phyloP scores from a whole-genome alignment of 1,284 basidiomycete genomes.

The Trametes sp. region DNA sequence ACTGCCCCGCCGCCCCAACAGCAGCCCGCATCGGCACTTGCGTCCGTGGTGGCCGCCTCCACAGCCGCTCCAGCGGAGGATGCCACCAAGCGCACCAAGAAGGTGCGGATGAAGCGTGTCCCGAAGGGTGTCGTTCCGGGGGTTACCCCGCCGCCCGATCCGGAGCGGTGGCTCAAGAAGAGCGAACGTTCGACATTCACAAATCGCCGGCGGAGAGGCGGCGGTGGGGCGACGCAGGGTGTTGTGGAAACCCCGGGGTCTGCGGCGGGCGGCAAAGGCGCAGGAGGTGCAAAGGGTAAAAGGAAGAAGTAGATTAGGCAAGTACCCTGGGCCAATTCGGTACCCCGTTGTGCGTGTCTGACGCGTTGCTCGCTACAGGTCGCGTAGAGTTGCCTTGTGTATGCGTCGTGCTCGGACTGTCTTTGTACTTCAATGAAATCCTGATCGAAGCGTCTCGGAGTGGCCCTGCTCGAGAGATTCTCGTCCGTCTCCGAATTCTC shows the following conservation, averaged over 20 bases:
- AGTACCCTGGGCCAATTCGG: constrained; percentile 15
- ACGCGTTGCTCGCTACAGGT: constrained; percentile 9
- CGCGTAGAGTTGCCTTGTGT: constrained; percentile 25
- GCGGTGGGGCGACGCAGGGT: constrained; percentile 74
- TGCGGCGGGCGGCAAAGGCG: constrained; percentile 41
- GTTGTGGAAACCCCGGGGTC: constrained; percentile 47
- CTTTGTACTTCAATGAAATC: constrained; percentile 15
- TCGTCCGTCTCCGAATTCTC: constrained; percentile 1
- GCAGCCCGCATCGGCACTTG: constrained; percentile 41
- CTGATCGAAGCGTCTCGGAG: constrained; percentile 8
- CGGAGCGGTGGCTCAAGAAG: constrained; percentile 86
- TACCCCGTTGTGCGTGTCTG: constrained; percentile 17
- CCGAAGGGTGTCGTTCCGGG: constrained; percentile 77
- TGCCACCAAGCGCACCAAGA: constrained; percentile 49
- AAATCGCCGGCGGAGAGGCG: constrained; percentile 58
- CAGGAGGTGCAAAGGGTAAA: constrained; percentile 55
- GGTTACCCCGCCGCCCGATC: constrained; percentile 78
- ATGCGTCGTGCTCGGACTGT: constrained; percentile 17
- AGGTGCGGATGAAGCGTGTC: constrained; percentile 69
- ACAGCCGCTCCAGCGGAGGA: constrained; percentile 38
- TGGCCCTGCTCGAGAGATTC: not conserved
- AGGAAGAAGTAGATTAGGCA: constrained; percentile 52
- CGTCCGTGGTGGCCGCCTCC: constrained; percentile 40
- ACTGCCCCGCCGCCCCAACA: constrained; percentile 59
- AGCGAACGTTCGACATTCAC: constrained; percentile 69